Conservation (phyloP, 805 yeast genomes). For the Schwanniomyces occidentalis region DNA sequence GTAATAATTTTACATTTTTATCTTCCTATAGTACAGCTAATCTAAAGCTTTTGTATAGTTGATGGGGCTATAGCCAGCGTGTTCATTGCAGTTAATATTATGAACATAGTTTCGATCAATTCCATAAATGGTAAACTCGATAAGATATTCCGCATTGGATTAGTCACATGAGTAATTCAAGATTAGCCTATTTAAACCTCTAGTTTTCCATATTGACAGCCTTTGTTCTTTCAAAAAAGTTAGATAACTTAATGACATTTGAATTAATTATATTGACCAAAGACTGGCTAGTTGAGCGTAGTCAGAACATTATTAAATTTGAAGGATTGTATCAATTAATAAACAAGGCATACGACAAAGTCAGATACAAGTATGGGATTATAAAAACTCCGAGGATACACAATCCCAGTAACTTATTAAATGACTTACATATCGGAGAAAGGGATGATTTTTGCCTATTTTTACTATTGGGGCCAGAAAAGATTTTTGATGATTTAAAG, state of each 20-base stretch:
- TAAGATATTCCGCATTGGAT: no score
- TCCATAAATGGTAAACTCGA: no score
- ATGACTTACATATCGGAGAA: slow-evolving; percentile 25
- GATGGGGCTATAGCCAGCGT: no score
- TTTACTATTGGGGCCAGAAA: slow-evolving; percentile 28
- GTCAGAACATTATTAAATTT: slow-evolving; percentile 4
- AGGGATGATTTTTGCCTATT: slow-evolving; percentile 17
- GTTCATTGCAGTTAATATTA: no score
- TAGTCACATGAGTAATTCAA: no score
- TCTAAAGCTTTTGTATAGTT: no score
- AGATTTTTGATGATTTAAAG: slow-evolving; percentile 22
- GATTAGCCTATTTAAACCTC: no score
- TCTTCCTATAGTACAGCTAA: no score
- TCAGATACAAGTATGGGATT: slow-evolving; percentile 43
- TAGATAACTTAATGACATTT: slow-evolving; percentile 21
- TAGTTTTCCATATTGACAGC: no score
- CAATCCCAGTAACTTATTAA: slow-evolving; percentile 14
- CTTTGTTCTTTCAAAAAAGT: no score
- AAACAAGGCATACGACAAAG: slow-evolving; percentile 53
- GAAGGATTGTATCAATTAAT: slow-evolving; percentile 28
- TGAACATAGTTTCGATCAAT: no score
- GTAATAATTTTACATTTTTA: no score
- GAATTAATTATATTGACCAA: slow-evolving; percentile 22
- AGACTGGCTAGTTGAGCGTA: slow-evolving; percentile 20
- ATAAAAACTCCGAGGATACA: slow-evolving; percentile 45